Base-by-base conservation (phyloP, 441 rosid genomes). In the Gossypium gossypioides region DNA sequence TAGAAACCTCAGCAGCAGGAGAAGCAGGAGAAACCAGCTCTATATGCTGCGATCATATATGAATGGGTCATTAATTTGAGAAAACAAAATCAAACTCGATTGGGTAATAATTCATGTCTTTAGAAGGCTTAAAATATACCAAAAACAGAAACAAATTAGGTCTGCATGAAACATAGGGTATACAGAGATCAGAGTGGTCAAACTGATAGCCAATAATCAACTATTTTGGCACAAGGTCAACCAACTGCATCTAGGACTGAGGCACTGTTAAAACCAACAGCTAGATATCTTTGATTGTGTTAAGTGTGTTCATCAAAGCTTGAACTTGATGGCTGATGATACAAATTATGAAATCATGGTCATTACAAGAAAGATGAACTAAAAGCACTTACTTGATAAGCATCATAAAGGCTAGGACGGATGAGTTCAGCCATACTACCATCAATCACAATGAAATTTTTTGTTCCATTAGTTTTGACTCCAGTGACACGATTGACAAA, bases 381-480 rank as follows among this genome's bases (percentile, higher is more conserved):
- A 21, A 21, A 6, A 29, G 21, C 25, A 76, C 86, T 82, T 75
- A 94, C 99, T 82, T 95, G 98, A 78, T 95, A 95, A 68, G 99
- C 98, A 81, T 79, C 98, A 72, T 95, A 95, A 34, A 95, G 97
- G 85, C 98, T 95, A 15, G 97, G 99, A 59, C 98, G 99, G 80
- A 95, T 95, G 22, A 92, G 96, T 76, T 95, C 97, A 56, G 97
- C 93, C 97, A 92, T 95, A 85, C 99, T 95, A 56, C 99, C 98
- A 84, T 95, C 98, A 63, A 93, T 89, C 67, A 93, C 96, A 15
- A 95, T 75, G 77, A 95, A 89, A 73, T 88, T 92, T 79, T 91
- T 95, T 42, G 99, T 87, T 72, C 99, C 97, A 71, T 95, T 95
- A 0, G 93, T 91, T 83, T 95, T 96, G 60, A 92, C 99, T 44